Conservation (phyloP, 257 asterid species). For the Anisodus acutangulus region DNA sequence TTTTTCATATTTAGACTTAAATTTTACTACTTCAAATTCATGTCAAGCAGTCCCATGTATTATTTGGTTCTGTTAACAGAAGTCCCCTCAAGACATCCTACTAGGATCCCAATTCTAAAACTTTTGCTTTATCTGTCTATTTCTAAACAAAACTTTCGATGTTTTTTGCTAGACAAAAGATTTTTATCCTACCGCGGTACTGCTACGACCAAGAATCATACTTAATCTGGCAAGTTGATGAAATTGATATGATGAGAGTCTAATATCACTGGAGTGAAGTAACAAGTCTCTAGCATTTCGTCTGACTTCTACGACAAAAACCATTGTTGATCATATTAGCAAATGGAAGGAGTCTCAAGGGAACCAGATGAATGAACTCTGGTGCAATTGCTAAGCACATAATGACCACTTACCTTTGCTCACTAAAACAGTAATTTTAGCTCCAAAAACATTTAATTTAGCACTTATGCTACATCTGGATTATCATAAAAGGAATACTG, state of each 20-base stretch:
- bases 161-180: not conserved
- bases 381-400: not conserved
- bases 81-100: not conserved
- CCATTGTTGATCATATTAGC: not conserved
- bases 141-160: not conserved
- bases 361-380: not conserved
- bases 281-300: not conserved
- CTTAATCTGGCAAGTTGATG: not conserved
- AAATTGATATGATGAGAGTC: not conserved
- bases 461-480: not conserved
- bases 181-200: not conserved
- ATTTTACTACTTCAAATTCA: not conserved
- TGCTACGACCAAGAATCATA: not conserved
- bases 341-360: not conserved
- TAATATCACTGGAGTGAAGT: not conserved
- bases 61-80: not conserved
- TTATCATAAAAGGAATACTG: not conserved
- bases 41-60: not conserved
- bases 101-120: not conserved
- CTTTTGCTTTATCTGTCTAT: not conserved
- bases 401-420: not conserved
- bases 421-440: constrained; percentile 14
- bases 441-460: not conserved
- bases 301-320: not conserved
- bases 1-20: not conserved